Base-by-base conservation (phyloP, 345 rosid genomes). In the Murraya paniculata region DNA sequence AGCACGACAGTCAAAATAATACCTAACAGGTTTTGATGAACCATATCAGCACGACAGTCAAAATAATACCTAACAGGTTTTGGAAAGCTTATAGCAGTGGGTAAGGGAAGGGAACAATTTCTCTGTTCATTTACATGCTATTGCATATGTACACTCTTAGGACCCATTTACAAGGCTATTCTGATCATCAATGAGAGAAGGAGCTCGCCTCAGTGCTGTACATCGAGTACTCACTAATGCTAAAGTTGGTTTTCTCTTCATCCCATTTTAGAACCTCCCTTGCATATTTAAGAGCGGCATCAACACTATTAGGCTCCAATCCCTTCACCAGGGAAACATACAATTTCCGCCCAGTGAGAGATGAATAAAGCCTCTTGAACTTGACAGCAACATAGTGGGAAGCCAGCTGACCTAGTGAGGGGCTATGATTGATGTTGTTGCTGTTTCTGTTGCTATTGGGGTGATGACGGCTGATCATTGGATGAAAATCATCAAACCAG, bases 261-360 rank as follows among this genome's bases (percentile, higher is more conserved):
- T 91, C 91, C 99, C 99, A 95, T 85, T 92, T 95, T 80, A 95
- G 76, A 64, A 95, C 90, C 90, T 93, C 99, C 89, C 90, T 90
- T 22, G 96, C 92, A 18, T 86, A 89, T 83, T 90, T 93, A 24
- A 95, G 93, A 16, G 90, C 82, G 0, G 83, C 79, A 61, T 89
- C 93, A 0, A 94, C 94, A 18, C 87, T 89, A 27, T 36, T 72
- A 0, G 88, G 92, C 56, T 93, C 98, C 72, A 91, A 82, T 14
- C 93, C 98, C 83, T 92, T 93, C 45, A 89, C 92, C 7, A 58
- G 59, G 38, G 96, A 83, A 27, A 91, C 96, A 72, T 86, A 93
- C 77, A 97, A 79, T 84, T 87, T 91, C 83, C 89, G 87, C 25
- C 97, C 93, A 0, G 96, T 91, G 74, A 93, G 85, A 38, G 93